Evolutionary conservation across 2,329 filamentous ascomycete genomes (phyloP), one percentile per base, ranked within the genome.

Genomic region (Chaetothyriales sp.): DNA sequence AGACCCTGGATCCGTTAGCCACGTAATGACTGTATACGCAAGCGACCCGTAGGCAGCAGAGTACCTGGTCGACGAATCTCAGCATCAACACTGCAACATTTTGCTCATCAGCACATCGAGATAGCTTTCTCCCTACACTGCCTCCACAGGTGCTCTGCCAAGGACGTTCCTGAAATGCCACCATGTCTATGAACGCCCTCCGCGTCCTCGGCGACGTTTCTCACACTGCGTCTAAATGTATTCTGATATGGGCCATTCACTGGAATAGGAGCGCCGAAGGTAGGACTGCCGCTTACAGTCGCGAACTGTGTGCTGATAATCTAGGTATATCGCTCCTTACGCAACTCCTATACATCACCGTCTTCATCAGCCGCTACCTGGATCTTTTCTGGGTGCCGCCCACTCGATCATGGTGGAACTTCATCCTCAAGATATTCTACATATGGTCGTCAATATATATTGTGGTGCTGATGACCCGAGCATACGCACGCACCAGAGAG

Each of bases 161-260:
- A 5, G 1, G 33, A 56, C 54, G 54, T 56, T 44, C 29, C 46
- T 37, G 37, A 43, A 44, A 51, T 19, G 45, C 52, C 10, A 52
- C 50, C 9, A 58, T 58, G 56, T 54, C 49, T 70, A 61, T 78
- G 79, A 71, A 69, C 53, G 60, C 76, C 54, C 83, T 95, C 70
- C 86, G 88, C 63, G 77, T 94, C 63, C 67, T 88, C 62, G 90
- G 80, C 65, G 90, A 97, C 67, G 69, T 90, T 62, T 87, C 85
- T 63, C 90, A 97, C 66, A 80, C 87, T 46, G 74, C 81, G 47
- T 92, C 89, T 52, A 95, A 95, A 77, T 81, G 83, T 67, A 92
- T 95, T 65, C 77, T 95, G 61, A 88, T 95, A 70, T 86, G 83
- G 72, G 82, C 89, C 51, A 95, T 95, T 63, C 88, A 95, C 70